phyloP scores from a whole-genome alignment of 2,329 filamentous ascomycete genomes.

The Dissoconium aciculare region DNA sequence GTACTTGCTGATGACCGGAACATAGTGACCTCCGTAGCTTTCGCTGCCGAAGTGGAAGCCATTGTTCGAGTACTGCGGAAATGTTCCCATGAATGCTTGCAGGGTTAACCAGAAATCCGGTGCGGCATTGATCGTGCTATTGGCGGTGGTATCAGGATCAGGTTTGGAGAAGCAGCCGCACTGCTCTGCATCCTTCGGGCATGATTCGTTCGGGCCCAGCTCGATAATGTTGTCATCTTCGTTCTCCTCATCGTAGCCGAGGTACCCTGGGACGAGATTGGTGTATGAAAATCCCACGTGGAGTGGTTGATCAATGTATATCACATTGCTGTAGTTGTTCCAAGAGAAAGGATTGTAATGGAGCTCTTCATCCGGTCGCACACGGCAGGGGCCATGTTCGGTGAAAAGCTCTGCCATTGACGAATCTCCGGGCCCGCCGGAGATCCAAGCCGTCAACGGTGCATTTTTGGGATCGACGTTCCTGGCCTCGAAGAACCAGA shows the following conservation, averaged over 20 bases:
- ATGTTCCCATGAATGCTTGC: constrained; percentile 49
- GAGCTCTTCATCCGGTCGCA: constrained; percentile 33
- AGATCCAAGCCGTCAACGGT: constrained; percentile 47
- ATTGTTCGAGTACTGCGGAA: constrained; percentile 25
- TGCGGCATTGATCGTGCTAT: constrained; percentile 38
- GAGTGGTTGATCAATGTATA: constrained; percentile 55
- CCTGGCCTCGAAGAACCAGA: constrained; percentile 44
- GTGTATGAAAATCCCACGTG: constrained; percentile 45
- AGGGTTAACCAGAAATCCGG: constrained; percentile 47
- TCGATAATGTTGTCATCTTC: constrained; percentile 26
- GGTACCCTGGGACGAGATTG: constrained; percentile 29
- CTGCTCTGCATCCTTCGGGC: constrained; percentile 10
- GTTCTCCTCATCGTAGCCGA: constrained; percentile 16
- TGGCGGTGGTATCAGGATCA: constrained; percentile 37
- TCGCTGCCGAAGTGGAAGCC: constrained; percentile 23
- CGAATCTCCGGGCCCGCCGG: constrained; percentile 43
- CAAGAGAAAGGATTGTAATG: constrained; percentile 48
- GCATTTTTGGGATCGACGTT: constrained; percentile 35
- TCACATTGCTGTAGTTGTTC: constrained; percentile 44
- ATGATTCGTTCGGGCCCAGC: constrained; percentile 13
- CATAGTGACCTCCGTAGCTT: constrained; percentile 20
- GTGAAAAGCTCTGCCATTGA: constrained; percentile 45
- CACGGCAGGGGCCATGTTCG: constrained; percentile 37
- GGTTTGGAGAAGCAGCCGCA: constrained; percentile 44
- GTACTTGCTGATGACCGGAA: constrained; percentile 20